A percentile compares a stretch with the other conserved stretches of the same genome.
Evolutionary conservation across 495 filamentous ascomycete species (phyloP).

Genomic region (Cercophora sp.): DNA sequence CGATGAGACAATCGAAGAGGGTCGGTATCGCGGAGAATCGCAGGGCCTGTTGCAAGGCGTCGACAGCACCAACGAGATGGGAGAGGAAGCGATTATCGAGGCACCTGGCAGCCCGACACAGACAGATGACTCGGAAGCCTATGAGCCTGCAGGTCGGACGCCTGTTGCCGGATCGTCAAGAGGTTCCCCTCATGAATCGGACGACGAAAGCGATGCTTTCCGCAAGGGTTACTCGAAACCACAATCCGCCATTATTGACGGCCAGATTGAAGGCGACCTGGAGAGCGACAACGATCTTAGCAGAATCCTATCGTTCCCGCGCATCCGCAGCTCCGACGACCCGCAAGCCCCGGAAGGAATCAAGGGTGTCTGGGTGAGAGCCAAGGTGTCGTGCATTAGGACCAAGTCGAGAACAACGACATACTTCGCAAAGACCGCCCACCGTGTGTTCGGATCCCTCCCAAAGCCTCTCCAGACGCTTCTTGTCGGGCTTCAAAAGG

Average conservation of each 20-base stretch:
- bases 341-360: conserved; percentile 29
- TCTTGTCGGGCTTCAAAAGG: conserved; percentile 42
- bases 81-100: conserved; percentile 7
- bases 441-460: conserved; percentile 38
- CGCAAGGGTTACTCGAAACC: conserved; percentile 24
- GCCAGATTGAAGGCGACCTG: conserved; percentile 9
- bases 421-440: conserved; percentile 31
- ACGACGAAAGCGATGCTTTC: conserved; percentile 29
- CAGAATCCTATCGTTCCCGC: conserved; percentile 44
- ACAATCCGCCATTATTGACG: conserved; percentile 7
- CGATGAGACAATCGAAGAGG: conserved; percentile 58
- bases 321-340: conserved; percentile 33
- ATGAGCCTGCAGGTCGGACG: conserved; percentile 46
- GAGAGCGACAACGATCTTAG: conserved; percentile 22
- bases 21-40: conserved; percentile 62
- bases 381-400: conserved; percentile 14
- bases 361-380: conserved; percentile 29
- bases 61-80: conserved; percentile 30
- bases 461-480: conserved; percentile 55
- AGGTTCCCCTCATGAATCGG: conserved; percentile 39
- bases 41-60: conserved; percentile 24
- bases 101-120: conserved; percentile 22
- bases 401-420: conserved; percentile 27
- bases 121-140: conserved; percentile 37
- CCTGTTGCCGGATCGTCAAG: conserved; percentile 38